Percentiles rank a stretch among this genome's conserved stretches.
These are phyloP conservation scores for Limonium bicolor DNA, from an alignment of 148 eudicot species.

Conservation along the genomic window DNA sequence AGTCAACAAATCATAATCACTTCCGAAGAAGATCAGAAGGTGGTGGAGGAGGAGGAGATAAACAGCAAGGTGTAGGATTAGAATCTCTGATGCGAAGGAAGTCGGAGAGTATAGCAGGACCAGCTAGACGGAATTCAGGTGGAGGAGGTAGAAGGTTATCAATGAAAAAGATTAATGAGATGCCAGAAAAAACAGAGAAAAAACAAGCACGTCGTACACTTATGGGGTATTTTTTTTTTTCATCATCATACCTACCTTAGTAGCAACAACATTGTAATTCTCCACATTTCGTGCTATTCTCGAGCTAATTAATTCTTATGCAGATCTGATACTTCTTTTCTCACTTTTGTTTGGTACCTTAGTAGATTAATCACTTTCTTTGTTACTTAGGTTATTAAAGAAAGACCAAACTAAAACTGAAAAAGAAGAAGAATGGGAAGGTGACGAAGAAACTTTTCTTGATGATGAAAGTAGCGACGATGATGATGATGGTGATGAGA, in stretches of 20 bases:
- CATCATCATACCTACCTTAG: no score
- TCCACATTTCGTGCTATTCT: no score
- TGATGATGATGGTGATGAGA: conserved; percentile 26
- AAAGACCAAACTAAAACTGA: conserved; percentile 34
- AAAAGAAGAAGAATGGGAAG: conserved; percentile 31
- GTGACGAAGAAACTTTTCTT: conserved; percentile 10
- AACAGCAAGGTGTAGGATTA: conserved; percentile 18
- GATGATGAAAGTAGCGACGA: conserved; percentile 11
- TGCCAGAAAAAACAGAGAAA: conserved; percentile 55
- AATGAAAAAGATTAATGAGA: conserved; percentile 54
- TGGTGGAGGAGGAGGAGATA: no score
- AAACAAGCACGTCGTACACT: conserved; percentile 51
- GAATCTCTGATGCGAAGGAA: conserved; percentile 30
- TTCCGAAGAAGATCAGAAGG: conserved; percentile 44
- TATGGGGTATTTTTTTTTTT: conserved; percentile 61
- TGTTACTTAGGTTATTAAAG: conserved; percentile 52
- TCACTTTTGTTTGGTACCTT: no score
- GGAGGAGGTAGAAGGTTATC: conserved; percentile 29
- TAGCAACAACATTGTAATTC: no score
- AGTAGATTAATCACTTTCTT: no score
- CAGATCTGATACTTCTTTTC: no score
- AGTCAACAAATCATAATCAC: conserved; percentile 57
- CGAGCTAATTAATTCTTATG: no score
- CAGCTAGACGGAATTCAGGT: conserved; percentile 44
- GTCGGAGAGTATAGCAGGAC: conserved; percentile 27